phyloP scores from a whole-genome alignment of 129 eudicot genomes.

The Logfia minima region DNA sequence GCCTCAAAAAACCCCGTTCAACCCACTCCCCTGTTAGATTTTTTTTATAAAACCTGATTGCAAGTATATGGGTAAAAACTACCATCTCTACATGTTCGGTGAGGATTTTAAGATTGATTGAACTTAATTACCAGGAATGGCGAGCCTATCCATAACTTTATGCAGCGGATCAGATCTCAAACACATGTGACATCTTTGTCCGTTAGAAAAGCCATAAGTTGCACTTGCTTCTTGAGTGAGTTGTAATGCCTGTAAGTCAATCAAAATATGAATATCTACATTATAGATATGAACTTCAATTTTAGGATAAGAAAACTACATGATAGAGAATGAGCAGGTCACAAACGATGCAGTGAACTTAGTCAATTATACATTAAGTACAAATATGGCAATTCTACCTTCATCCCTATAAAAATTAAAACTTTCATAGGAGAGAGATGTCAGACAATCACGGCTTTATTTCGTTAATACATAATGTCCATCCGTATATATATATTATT shows the following conservation, averaged over 20 bases:
- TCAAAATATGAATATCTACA: not conserved
- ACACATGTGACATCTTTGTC: conserved; percentile 91
- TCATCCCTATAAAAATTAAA: not conserved
- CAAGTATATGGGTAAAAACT: conserved; percentile 1
- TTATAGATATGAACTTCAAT: conserved; percentile 11
- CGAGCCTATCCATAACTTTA: conserved; percentile 75
- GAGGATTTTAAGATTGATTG: conserved; percentile 1
- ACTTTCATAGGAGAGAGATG: not conserved
- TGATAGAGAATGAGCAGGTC: not conserved
- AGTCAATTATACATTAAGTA: not conserved
- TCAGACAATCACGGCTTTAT: not conserved
- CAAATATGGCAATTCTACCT: not conserved
- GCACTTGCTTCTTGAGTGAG: conserved; percentile 72
- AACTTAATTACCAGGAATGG: conserved; percentile 58
- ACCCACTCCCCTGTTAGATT: not conserved
- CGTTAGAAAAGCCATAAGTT: conserved; percentile 60
- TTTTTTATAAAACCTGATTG: not conserved
- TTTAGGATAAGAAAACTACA: conserved; percentile 7
- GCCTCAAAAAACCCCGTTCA: not conserved
- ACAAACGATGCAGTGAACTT: not conserved
- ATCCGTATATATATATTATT: not conserved
- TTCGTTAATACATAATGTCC: not conserved
- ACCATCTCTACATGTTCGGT: not conserved
- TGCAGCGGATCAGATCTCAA: conserved; percentile 75
- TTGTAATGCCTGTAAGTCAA: conserved; percentile 62